A percentile compares a stretch with the other conserved stretches of the same genome.
Evolutionary conservation across 768 basidiomycete species (phyloP).

Genomic region (Lactifluus pinguis): DNA sequence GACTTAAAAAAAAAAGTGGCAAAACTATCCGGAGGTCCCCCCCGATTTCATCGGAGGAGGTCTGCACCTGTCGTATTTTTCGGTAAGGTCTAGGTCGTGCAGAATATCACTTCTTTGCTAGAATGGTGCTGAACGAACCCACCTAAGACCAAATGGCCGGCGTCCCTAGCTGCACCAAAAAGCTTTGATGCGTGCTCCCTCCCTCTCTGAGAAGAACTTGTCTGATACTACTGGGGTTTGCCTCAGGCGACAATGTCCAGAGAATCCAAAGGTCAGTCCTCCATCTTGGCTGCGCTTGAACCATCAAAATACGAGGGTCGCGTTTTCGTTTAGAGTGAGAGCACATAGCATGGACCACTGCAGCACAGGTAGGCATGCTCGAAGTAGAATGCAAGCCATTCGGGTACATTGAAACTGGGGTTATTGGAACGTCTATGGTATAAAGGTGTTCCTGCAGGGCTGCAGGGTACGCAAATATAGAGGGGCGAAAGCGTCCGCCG

Average conservation of each 20-base stretch:
- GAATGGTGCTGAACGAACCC: conserved; percentile 21
- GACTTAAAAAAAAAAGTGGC: neutral
- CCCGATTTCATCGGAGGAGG: too few relatives aligned
- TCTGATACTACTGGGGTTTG: conserved; percentile 14
- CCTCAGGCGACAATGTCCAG: conserved; percentile 33
- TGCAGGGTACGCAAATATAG: too few relatives aligned
- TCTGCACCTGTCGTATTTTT: too few relatives aligned
- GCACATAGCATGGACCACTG: too few relatives aligned
- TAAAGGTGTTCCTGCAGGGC: too few relatives aligned
- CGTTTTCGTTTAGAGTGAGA: conserved; percentile 11
- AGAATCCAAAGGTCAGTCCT: conserved; percentile 26
- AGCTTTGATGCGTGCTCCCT: conserved; percentile 20
- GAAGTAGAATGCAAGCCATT: too few relatives aligned
- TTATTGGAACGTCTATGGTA: too few relatives aligned
- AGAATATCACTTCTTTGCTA: conserved; percentile 15
- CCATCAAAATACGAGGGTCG: conserved; percentile 18
- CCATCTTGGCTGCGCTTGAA: conserved; percentile 18
- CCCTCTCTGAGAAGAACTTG: conserved; percentile 17
- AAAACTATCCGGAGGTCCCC: neutral
- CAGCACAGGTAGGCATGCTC: too few relatives aligned
- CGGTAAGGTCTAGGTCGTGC: too few relatives aligned
- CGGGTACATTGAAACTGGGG: too few relatives aligned
- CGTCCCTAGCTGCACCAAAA: conserved; percentile 28
- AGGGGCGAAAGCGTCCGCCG: too few relatives aligned
- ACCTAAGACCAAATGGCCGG: conserved; percentile 24